Percentiles rank a stretch among this genome's conserved stretches.
Evolutionary conservation across 176 grass and related monocot species (phyloP).

Genomic region (Zea luxurians): DNA sequence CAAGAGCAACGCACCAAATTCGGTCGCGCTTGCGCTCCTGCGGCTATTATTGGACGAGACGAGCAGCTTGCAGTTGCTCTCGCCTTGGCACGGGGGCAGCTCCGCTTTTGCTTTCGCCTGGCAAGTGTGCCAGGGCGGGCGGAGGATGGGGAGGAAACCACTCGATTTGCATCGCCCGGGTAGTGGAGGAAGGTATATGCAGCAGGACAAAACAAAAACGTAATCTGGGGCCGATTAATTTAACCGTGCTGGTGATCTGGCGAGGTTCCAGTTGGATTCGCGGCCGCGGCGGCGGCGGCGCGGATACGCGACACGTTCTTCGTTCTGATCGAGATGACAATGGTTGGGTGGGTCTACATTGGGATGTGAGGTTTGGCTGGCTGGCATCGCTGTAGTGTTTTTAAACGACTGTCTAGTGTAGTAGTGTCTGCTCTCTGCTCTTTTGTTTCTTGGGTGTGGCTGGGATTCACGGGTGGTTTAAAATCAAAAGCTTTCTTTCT

Average conservation of each 20-base stretch:
- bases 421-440: too few species aligned
- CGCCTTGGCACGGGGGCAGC: not conserved
- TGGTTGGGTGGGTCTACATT: not conserved
- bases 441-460: too few species aligned
- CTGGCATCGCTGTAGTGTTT: not conserved
- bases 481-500: too few species aligned
- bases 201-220: not conserved
- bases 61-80: conserved; percentile 13
- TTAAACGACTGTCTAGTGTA: too few species aligned
- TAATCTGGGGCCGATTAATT: not conserved
- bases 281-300: not conserved
- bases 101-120: conserved; percentile 13
- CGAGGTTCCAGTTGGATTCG: not conserved
- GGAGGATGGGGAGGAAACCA: not conserved
- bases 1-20: not conserved
- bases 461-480: too few species aligned
- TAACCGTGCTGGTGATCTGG: not conserved
- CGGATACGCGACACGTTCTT: not conserved
- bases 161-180: not conserved
- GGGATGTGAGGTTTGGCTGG: not conserved
- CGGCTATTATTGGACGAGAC: conserved; percentile 31
- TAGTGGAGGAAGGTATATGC: conserved; percentile 16
- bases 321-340: not conserved
- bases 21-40: not conserved
- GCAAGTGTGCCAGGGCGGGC: not conserved